A percentile compares a stretch with the other conserved stretches of the same genome.
These are phyloP conservation scores for Nissolia schottii DNA, from an alignment of 306 rosid genomes.

Conservation along the genomic window DNA sequence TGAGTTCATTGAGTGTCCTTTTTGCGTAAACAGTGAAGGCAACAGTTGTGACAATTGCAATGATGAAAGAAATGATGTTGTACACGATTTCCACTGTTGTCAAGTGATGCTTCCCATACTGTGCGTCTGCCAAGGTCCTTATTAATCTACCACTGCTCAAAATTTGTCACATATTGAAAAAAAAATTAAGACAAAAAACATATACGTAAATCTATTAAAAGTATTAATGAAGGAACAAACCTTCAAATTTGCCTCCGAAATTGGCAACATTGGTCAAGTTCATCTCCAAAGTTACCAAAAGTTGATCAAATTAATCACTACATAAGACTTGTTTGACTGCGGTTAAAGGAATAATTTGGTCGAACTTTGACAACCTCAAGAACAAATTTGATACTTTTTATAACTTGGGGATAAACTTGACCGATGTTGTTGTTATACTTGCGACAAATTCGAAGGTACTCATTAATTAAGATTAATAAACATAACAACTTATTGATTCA, in stretches of 20 bases:
- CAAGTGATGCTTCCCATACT: constrained; percentile 73
- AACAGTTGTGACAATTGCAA: constrained; percentile 71
- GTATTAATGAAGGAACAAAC: too few species aligned
- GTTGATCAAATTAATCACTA: too few species aligned
- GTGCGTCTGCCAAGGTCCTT: constrained; percentile 74
- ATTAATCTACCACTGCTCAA: constrained; percentile 78
- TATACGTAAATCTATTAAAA: background rate
- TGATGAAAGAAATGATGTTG: constrained; percentile 68
- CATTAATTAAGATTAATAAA: background rate
- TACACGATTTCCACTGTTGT: constrained; percentile 84
- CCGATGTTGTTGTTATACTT: too few species aligned
- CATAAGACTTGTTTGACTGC: too few species aligned
- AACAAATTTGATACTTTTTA: too few species aligned
- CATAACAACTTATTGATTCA: background rate
- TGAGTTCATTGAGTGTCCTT: constrained; percentile 62
- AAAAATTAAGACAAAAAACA: background rate
- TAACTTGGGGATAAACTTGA: too few species aligned
- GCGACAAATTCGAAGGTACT: too few species aligned
- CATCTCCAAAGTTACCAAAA: too few species aligned
- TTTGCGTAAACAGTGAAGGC: constrained; percentile 88
- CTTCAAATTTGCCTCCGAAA: too few species aligned
- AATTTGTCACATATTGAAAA: background rate
- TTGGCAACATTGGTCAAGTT: too few species aligned
- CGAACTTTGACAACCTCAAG: too few species aligned
- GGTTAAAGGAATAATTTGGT: too few species aligned